Evolutionary conservation across 2,329 filamentous ascomycete genomes (phyloP), one percentile per base, ranked within the genome.

Genomic region (Pyrenophora teres): DNA sequence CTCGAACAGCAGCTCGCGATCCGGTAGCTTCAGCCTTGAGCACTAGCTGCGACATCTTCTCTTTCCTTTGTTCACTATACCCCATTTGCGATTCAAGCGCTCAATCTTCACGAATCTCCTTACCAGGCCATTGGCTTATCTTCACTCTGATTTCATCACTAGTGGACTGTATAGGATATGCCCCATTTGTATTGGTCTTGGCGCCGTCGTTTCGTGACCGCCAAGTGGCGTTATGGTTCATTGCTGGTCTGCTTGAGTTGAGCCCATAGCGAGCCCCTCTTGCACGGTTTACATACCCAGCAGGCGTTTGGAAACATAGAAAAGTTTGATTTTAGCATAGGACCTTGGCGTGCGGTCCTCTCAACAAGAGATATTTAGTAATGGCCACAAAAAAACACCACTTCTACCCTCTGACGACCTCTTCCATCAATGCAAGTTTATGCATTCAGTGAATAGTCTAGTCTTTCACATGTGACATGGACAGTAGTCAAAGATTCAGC

Each of bases 81-180:
- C 19, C 39, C 43, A 42, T 40, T 49, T 15, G 40, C n/a, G 46
- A 40, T 55, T 55, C 36, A 32, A 39, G 19, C 48, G 16, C 38
- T 38, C 40, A 39, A 50, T 45, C 40, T 50, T 61, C 32, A 65
- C 56, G 60, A 63, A 53, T 63, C 49, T 60, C 47, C 52, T 67
- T 64, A 50, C 56, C 38, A 19, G 54, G 49, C 30, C 56, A 49
- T 38, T 53, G 53, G 50, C 45, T 46, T 55, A 56, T 55, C 56
- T 57, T 51, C 15, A 30, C 49, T 56, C 52, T 51, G 52, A 57
- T 10, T 13, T 53, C 49, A 55, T 59, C 50, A 44, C 44, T 57
- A 53, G 50, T 57, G 51, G 55, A 59, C 41, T 52, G 56, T 54
- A 59, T 60, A 65, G 61, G 62, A 67, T 65, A 67, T 67, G 65